A percentile compares a stretch with the other conserved stretches of the same genome.
Evolutionary conservation across 352 stramenopile genomes (phyloP).

Genomic region (Phytophthora idaei): DNA sequence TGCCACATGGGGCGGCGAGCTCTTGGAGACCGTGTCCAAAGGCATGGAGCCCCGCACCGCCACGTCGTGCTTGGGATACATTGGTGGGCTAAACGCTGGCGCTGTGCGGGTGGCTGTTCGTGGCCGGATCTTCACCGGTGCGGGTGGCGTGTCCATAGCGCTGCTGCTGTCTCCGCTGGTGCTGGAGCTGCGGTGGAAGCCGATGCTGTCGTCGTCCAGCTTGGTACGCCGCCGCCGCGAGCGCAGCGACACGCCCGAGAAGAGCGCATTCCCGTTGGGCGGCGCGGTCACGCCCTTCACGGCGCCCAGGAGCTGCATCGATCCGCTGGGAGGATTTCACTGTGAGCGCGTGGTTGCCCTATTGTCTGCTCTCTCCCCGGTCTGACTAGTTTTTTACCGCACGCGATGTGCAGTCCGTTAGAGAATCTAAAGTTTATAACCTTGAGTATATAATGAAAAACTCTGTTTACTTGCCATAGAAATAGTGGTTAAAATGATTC

Average conservation of each 20-base stretch:
- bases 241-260: constrained; percentile 42
- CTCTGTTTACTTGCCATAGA: too few species aligned
- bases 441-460: background rate
- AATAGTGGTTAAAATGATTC: too few species aligned
- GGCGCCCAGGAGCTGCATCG: constrained; percentile 38
- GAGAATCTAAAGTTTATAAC: background rate
- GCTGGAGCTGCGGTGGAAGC: constrained; percentile 27
- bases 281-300: constrained; percentile 42
- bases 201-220: constrained; percentile 16
- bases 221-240: constrained; percentile 20
- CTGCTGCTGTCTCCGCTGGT: constrained; percentile 26
- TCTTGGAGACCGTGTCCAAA: constrained; percentile 48
- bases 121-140: constrained; percentile 11
- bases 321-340: constrained; percentile 4
- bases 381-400: constrained; percentile 23
- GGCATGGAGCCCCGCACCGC: constrained; percentile 31
- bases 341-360: background rate
- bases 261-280: constrained; percentile 33
- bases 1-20: constrained; percentile 63
- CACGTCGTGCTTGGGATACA: constrained; percentile 23
- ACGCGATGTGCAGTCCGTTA: background rate
- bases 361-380: constrained; percentile 12
- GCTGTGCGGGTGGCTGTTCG: constrained; percentile 15
- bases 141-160: constrained; percentile 24
- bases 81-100: background rate